Evolutionary conservation across 2,329 filamentous ascomycete genomes (phyloP).

Genomic region (Aspergillus jensenii): DNA sequence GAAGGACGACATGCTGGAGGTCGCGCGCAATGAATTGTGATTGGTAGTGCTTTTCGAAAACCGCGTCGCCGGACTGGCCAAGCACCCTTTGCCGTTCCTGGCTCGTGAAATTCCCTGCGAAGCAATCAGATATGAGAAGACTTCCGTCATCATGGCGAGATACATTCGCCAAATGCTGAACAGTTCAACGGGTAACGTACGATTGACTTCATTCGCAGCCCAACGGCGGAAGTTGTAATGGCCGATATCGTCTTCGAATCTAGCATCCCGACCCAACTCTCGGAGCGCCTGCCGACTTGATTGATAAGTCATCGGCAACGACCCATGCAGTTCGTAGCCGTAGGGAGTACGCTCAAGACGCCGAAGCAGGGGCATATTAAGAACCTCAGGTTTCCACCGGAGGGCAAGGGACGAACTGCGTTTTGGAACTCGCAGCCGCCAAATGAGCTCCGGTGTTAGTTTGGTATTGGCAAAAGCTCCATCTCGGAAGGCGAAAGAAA

Average conservation of each 20-base stretch:
- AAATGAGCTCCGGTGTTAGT: conserved; percentile 27
- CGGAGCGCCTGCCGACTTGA: conserved; percentile 21
- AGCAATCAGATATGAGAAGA: conserved; percentile 11
- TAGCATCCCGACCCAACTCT: conserved; percentile 25
- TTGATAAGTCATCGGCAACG: conserved; percentile 27
- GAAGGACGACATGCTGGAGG: conserved; percentile 28
- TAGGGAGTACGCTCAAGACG: conserved; percentile 21
- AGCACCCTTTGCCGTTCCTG: conserved; percentile 29
- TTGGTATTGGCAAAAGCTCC: conserved; percentile 23
- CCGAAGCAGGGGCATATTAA: conserved; percentile 26
- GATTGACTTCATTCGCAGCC: conserved; percentile 30
- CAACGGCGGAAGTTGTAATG: conserved; percentile 29
- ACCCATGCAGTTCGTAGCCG: conserved; percentile 23
- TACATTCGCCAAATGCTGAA: not conserved
- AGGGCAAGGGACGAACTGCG: conserved; percentile 19
- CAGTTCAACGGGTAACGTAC: conserved; percentile 15
- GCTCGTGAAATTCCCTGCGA: conserved; percentile 26
- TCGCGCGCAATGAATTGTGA: conserved; percentile 26
- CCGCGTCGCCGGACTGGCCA: conserved; percentile 20
- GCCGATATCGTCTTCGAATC: conserved; percentile 27
- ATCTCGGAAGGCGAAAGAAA: conserved; percentile 25
- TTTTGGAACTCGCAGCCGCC: conserved; percentile 23
- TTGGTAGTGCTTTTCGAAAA: conserved; percentile 30
- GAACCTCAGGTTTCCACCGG: conserved; percentile 21
- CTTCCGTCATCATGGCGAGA: not conserved